A percentile compares a stretch with the other conserved stretches of the same genome.
Conservation (phyloP, 305 asterid genomes). For the Fraxinus sp. region DNA sequence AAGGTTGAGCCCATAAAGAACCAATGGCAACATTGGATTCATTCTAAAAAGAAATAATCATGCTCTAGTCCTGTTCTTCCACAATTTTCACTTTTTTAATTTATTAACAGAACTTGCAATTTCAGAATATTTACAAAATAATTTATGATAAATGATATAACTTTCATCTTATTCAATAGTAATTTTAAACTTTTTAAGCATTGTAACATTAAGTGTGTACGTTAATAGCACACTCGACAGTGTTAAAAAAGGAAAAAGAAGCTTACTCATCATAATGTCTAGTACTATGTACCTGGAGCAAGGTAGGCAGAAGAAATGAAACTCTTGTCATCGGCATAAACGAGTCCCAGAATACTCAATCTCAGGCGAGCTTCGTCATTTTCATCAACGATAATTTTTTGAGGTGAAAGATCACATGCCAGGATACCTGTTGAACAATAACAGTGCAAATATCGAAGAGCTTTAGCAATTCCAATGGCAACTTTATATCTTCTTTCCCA, state of each 20-base stretch:
- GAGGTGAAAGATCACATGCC: constrained; percentile 47
- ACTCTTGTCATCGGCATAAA: constrained; percentile 36
- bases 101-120: not conserved
- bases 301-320: constrained; percentile 42
- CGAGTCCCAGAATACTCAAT: constrained; percentile 33
- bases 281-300: constrained; percentile 57
- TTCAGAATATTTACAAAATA: not conserved
- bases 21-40: not conserved
- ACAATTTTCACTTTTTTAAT: not conserved
- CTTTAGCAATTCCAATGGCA: constrained; percentile 60
- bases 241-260: no score
- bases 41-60: not conserved
- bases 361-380: constrained; percentile 57
- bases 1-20: constrained; percentile 2
- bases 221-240: not conserved
- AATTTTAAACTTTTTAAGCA: not conserved
- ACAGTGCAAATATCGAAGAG: constrained; percentile 57
- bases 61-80: constrained; percentile 10
- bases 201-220: not conserved
- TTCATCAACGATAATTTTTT: constrained; percentile 47
- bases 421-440: constrained; percentile 40
- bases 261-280: not conserved
- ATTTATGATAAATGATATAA: not conserved
- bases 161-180: not conserved
- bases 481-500: constrained; percentile 62